Base-by-base conservation (phyloP, 78 protist genomes). In the Polysphondylium violaceum region DNA sequence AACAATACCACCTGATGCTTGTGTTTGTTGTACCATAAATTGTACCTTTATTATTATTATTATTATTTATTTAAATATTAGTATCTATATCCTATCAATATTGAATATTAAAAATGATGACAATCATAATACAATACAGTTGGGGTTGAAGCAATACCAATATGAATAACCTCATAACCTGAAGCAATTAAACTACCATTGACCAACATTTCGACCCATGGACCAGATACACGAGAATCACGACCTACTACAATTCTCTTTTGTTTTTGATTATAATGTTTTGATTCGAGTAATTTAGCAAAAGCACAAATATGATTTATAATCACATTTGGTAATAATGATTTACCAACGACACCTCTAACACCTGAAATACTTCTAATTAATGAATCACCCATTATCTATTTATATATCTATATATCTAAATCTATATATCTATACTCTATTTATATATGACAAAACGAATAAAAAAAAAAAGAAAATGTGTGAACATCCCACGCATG, bases 191-290 rank as follows among this genome's bases (percentile, higher is more conserved):
- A 85, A 9, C 61, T 60, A 23, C 77, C 81, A 44, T 43, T 41
- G 6, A 67, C 95, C 6, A 71, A 35, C 75, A 50, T 76, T 56
- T 50, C 58, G 35, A 96, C 68, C 94, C 91, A 74, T 7, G 96
- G 96, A 8, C 97, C 97, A 23, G 93, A 73, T 5, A 96, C 92
- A n/a, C 98, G 36, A 27, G 96, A 88, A 35, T 96, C 98, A 17
- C 96, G 41, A 23, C 98, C 98, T 33, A 94, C 71, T 14, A 95
- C 93, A 31, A 96, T 75, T 31, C 47, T 88, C 40, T 94, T 74
- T 56, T 79, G 74, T 35, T 25, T 21, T 56, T 68, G 86, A 8
- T 69, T 44, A 27, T 83, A 75, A 74, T 56, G 29, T 44, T 12
- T 21, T 21, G 60, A 33, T 25, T 67, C 91, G 12, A 76, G 7